Evolutionary conservation across 345 rosid species (phyloP).

Genomic region (Lepidium didymum): DNA sequence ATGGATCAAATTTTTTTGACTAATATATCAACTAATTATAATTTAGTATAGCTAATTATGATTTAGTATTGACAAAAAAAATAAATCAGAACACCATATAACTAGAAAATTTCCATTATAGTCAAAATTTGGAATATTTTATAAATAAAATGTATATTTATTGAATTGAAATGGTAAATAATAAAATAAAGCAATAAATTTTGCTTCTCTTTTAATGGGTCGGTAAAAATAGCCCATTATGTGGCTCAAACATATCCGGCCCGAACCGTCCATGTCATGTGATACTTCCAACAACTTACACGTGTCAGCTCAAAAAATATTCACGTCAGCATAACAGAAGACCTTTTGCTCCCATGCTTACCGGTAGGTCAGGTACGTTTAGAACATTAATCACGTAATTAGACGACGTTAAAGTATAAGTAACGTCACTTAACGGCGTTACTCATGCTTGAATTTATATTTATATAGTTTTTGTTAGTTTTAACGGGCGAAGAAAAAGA

Average conservation of each 20-base stretch:
- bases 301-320: neutral
- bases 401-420: constrained; percentile 14
- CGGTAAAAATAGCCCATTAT: constrained; percentile 4
- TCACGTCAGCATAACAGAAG: constrained; percentile 11
- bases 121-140: neutral
- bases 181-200: neutral
- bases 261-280: constrained; percentile 26
- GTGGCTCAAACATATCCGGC: constrained; percentile 13
- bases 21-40: too few species aligned
- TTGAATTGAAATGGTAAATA: neutral
- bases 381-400: constrained; percentile 19
- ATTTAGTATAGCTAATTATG: too few species aligned
- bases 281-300: constrained; percentile 25
- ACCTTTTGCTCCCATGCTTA: constrained; percentile 14
- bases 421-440: constrained; percentile 25
- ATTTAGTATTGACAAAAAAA: too few species aligned
- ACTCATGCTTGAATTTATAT: neutral
- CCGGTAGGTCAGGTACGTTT: constrained; percentile 22
- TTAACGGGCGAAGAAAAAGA: neutral
- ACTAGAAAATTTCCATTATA: too few species aligned
- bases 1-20: too few species aligned
- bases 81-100: too few species aligned
- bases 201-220: neutral
- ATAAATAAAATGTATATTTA: too few species aligned
- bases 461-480: neutral